Base-by-base conservation (phyloP, 306 rosid species). In the Medicago lupulina region DNA sequence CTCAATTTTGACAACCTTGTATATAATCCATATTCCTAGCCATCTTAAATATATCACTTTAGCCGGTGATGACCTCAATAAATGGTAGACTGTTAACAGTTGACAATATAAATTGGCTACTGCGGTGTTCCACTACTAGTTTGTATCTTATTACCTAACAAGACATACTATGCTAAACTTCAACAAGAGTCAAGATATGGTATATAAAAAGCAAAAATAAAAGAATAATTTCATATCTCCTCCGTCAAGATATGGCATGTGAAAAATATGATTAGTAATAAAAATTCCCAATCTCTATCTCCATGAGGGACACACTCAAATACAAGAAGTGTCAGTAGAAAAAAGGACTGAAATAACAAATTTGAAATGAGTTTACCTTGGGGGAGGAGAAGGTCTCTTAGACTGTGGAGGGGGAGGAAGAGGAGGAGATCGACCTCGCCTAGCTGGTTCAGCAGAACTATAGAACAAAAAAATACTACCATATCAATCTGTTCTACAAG, bases 331-430 rank as follows among this genome's bases (percentile, higher is more conserved):
- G 46, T 18, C 8, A n/a, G n/a, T 21, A 17, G 15, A 39, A 65
- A 40, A 44, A 43, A 21, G 14, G 53, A 74, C 40, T 2, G 17
- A 43, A 54, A 21, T 67, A 49, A n/a, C 9, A 67, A 46, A 76
- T 55, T 38, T 17, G 55, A 64, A 68, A 70, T 4, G 28, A 28
- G 5, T 34, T 73, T 70, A 92, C 97, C 96, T 92, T 59, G 89
- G 96, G 11, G 90, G 92, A 53, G 98, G 97, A 73, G 98, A 89
- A 50, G 86, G 57, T 81, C 77, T 87, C 81, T 88, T 93, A 34
- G 89, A 66, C 28, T 3, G 70, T 1, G 70, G 70, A 69, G 74
- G 74, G 19, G 73, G 57, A 47, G 73, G 41, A 40, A 93, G 88
- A 21, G 89, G 87, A 43, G 97, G 97, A 71, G 98, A 85, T 15